Conservation (phyloP, 768 basidiomycete genomes). For the Thelephora aurantiotincta region DNA sequence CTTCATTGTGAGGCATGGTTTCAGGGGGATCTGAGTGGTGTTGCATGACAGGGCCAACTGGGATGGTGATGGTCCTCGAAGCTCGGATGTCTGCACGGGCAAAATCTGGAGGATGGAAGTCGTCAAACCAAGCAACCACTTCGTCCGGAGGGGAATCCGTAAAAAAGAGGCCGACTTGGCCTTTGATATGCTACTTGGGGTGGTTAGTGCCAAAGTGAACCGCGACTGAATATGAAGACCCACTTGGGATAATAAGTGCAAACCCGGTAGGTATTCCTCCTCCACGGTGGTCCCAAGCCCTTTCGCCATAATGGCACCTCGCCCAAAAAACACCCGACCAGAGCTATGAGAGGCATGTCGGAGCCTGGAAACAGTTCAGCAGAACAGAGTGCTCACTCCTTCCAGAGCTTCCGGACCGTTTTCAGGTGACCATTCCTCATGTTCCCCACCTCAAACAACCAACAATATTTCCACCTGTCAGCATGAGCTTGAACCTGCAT, state of each 20-base stretch:
- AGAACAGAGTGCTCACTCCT: constrained; percentile 43
- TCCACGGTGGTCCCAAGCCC: constrained; percentile 80
- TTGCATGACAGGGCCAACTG: constrained; percentile 76
- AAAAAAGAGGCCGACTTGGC: constrained; percentile 88
- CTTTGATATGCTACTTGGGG: constrained; percentile 67
- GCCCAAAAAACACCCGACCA: constrained; percentile 83
- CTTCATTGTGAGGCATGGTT: constrained; percentile 94
- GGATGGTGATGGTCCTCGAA: constrained; percentile 56
- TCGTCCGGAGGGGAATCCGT: constrained; percentile 85
- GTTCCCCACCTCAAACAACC: constrained; percentile 89
- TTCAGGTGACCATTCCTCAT: constrained; percentile 94
- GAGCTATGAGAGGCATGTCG: constrained; percentile 34
- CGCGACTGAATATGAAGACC: constrained; percentile 10
- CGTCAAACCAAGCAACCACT: constrained; percentile 87
- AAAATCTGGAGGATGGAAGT: constrained; percentile 83
- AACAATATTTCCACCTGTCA: constrained; percentile 91
- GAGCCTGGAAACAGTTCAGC: not conserved
- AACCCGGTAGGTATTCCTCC: constrained; percentile 69
- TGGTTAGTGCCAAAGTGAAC: not conserved
- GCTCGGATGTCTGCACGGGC: constrained; percentile 81
- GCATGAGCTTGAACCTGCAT: constrained; percentile 64
- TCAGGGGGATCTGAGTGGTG: constrained; percentile 68
- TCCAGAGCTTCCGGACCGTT: constrained; percentile 88
- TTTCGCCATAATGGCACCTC: constrained; percentile 86
- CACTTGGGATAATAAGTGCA: constrained; percentile 71